phyloP scores from a whole-genome alignment of 495 filamentous ascomycete species.

The Penicillium lividum region DNA sequence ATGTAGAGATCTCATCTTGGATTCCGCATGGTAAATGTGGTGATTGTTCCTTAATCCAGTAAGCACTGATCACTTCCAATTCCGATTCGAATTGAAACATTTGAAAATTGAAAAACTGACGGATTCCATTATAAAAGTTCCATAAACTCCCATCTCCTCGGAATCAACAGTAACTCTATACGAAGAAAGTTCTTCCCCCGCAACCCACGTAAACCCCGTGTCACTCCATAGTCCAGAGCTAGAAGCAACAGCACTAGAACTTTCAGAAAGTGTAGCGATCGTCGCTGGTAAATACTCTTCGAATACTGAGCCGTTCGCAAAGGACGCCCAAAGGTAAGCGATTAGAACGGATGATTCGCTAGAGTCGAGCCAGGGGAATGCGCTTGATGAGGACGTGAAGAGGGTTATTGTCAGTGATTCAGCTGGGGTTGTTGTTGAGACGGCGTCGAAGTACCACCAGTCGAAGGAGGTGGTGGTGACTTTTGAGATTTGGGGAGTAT shows the following conservation, averaged over 20 bases:
- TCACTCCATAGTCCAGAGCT: slow-evolving; percentile 17
- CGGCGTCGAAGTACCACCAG: slow-evolving; percentile 47
- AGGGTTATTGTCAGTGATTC: slow-evolving; percentile 32
- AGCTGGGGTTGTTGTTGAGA: slow-evolving; percentile 20
- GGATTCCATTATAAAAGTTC: slow-evolving; percentile 15
- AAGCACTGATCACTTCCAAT: neutral
- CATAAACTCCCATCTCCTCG: slow-evolving; percentile 18
- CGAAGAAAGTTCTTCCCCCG: slow-evolving; percentile 9
- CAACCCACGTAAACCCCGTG: slow-evolving; percentile 21
- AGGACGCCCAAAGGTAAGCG: slow-evolving; percentile 28
- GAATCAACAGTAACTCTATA: slow-evolving; percentile 22
- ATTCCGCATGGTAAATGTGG: slow-evolving; percentile 25
- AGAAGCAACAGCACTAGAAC: neutral
- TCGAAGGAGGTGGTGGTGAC: slow-evolving; percentile 37
- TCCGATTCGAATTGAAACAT: neutral
- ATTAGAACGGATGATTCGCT: slow-evolving; percentile 21
- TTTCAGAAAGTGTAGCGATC: slow-evolving; percentile 15
- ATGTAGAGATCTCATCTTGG: slow-evolving; percentile 8
- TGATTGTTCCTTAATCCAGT: neutral
- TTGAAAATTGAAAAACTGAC: slow-evolving; percentile 11
- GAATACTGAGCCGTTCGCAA: slow-evolving; percentile 27
- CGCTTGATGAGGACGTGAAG: slow-evolving; percentile 23
- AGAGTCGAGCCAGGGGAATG: slow-evolving; percentile 23
- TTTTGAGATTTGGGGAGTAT: slow-evolving; percentile 28
- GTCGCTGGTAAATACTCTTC: slow-evolving; percentile 22